Evolutionary conservation across 2,329 filamentous ascomycete genomes (phyloP).

Genomic region (Fusarium sp.): DNA sequence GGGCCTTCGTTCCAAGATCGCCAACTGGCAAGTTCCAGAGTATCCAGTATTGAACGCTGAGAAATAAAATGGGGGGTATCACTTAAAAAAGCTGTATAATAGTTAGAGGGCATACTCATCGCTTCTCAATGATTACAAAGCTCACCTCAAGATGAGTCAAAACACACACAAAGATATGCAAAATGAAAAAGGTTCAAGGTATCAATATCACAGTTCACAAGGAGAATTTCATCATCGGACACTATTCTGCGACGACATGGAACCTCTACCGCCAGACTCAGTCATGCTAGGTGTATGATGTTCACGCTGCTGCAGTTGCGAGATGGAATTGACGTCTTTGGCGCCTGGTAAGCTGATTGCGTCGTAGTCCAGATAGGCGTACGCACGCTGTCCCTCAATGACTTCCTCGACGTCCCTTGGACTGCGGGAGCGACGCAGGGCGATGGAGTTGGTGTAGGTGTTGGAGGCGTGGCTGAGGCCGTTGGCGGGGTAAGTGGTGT

Average conservation of each 20-base stretch:
- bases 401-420: conserved; percentile 8
- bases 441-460: conserved; percentile 7
- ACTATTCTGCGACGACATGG: conserved; percentile 24
- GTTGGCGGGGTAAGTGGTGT: conserved; percentile 24
- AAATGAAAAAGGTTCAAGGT: conserved; percentile 5
- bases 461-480: conserved; percentile 22
- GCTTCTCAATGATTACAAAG: conserved; percentile 3
- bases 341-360: conserved; percentile 34
- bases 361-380: conserved; percentile 24
- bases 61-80: not conserved
- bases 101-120: conserved; percentile 1
- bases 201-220: conserved; percentile 21
- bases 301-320: conserved; percentile 18
- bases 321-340: conserved; percentile 26
- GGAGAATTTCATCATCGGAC: conserved; percentile 14
- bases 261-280: conserved; percentile 20
- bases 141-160: conserved; percentile 9
- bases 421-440: not conserved
- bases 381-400: conserved; percentile 23
- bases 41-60: conserved; percentile 5
- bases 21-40: conserved; percentile 28
- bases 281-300: conserved; percentile 16
- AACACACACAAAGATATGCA: not conserved
- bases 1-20: conserved; percentile 6
- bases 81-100: not conserved